Evolutionary conservation across 1,284 basidiomycete genomes (phyloP), one percentile per base, ranked within the genome.

Genomic region (Leccinum pallidistipes): DNA sequence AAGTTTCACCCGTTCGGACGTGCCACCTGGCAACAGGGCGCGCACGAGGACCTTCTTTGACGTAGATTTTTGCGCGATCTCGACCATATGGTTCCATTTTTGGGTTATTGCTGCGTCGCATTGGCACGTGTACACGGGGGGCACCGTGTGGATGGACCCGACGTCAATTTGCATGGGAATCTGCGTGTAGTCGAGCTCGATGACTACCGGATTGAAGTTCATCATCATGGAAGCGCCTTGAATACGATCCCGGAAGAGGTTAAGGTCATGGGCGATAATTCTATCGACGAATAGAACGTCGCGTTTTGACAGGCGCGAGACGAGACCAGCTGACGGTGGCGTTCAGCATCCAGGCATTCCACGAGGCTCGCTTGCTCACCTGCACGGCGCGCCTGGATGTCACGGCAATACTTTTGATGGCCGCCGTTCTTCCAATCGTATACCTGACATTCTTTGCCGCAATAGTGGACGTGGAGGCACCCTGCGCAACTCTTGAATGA

Each of bases 401-500:
- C 69, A 18, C 58, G 65, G 40, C 70, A 75, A 50, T 73, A 67
- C 34, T 55, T 65, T 60, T 60, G 62, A 56, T 75, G 74, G 3
- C 61, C 58, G 10, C 73, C 71, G 11, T 62, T 60, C 60, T 65
- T 72, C 71, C 71, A 75, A 38, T 72, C 73, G 55, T 72, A 64
- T 1, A 61, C 67, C 50, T 72, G 73, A 57, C 73, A 75, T 60
- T 74, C 71, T 47, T 62, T 72, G 61, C 71, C 67, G 56, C 70
- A 71, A 50, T 71, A 75, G 53, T 73, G 61, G 21, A 74, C 71
- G 45, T 72, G 70, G 47, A 72, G 65, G 51, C 70, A 72, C 5
- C 68, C 69, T 7, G 66, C 63, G 18, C 73, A 75, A 5, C 61
- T 64, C 52, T 72, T 75, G 53, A 74, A 68, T 16, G 68, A 71